Conservation (phyloP, 2,329 filamentous ascomycete species). For the Fusarium musae region DNA sequence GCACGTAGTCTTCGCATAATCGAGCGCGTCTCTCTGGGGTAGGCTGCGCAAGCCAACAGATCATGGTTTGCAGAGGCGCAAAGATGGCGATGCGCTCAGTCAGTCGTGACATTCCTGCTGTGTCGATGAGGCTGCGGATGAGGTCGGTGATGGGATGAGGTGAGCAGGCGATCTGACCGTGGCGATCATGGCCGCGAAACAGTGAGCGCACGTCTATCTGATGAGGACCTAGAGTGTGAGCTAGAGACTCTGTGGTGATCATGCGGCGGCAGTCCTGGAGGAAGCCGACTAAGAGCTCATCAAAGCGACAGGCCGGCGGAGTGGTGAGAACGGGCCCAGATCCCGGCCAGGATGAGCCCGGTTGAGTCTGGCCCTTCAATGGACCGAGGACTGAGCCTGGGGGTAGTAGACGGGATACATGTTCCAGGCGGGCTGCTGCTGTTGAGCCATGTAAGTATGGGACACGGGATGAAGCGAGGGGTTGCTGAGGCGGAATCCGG, state of each 20-base stretch:
- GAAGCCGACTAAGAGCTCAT: conserved; percentile 51
- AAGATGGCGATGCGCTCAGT: conserved; percentile 50
- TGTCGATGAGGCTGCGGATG: conserved; percentile 46
- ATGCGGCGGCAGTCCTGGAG: conserved; percentile 51
- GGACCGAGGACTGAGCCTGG: conserved; percentile 48
- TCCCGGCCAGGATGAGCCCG: conserved; percentile 47
- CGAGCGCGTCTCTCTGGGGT: conserved; percentile 45
- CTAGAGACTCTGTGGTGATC: conserved; percentile 42
- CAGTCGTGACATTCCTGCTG: conserved; percentile 42
- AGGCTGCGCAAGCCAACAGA: conserved; percentile 48
- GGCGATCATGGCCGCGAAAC: conserved; percentile 42
- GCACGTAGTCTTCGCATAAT: conserved; percentile 39
- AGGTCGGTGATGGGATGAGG: conserved; percentile 48
- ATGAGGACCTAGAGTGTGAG: conserved; percentile 48
- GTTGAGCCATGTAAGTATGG: conserved; percentile 44
- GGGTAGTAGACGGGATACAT: conserved; percentile 51
- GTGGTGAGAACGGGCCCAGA: conserved; percentile 48
- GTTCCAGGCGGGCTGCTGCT: conserved; percentile 47
- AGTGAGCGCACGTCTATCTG: conserved; percentile 50
- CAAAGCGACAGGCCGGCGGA: conserved; percentile 47
- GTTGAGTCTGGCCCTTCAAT: conserved; percentile 43
- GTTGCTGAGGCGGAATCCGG: conserved; percentile 49
- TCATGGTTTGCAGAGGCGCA: conserved; percentile 46
- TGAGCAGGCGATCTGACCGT: conserved; percentile 39
- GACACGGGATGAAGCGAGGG: conserved; percentile 36